Conservation (phyloP, 192 early-diverging fungal genomes). For the Coemansia sp. region DNA sequence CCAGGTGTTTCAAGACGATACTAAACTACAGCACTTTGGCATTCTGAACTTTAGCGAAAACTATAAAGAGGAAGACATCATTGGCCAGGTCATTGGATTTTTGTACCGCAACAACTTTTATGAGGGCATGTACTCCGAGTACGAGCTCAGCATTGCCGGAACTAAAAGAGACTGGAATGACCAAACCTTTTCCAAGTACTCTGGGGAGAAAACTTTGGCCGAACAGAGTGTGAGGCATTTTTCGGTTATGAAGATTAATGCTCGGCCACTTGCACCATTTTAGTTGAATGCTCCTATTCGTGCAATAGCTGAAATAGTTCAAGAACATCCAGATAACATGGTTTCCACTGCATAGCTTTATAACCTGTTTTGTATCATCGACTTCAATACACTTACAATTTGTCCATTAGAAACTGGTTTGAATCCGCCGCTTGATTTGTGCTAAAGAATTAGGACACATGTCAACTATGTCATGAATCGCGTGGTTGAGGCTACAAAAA, state of each 20-base stretch:
- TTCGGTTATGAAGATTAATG: neutral
- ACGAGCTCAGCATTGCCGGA: neutral
- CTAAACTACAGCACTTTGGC: constrained; percentile 7
- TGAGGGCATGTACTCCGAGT: constrained; percentile 1
- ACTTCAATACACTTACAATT: neutral
- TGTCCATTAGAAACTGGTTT: neutral
- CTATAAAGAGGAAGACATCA: neutral
- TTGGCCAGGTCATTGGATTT: constrained; percentile 7
- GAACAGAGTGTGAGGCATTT: neutral
- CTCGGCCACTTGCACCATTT: neutral
- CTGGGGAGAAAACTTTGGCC: neutral
- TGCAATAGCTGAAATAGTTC: neutral
- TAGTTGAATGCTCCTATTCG: neutral
- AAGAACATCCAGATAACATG: neutral
- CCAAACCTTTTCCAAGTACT: neutral
- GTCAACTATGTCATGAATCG: neutral
- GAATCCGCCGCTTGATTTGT: neutral
- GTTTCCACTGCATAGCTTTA: neutral
- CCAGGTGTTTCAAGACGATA: neutral
- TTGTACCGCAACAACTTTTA: constrained; percentile 4
- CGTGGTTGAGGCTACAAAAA: too few species aligned
- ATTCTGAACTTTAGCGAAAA: constrained; percentile 8
- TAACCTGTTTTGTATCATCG: neutral
- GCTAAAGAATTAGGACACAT: neutral
- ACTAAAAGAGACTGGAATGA: constrained; percentile 4